Conservation (phyloP, 257 asterid species). For the Nicotiana obtusifolia region DNA sequence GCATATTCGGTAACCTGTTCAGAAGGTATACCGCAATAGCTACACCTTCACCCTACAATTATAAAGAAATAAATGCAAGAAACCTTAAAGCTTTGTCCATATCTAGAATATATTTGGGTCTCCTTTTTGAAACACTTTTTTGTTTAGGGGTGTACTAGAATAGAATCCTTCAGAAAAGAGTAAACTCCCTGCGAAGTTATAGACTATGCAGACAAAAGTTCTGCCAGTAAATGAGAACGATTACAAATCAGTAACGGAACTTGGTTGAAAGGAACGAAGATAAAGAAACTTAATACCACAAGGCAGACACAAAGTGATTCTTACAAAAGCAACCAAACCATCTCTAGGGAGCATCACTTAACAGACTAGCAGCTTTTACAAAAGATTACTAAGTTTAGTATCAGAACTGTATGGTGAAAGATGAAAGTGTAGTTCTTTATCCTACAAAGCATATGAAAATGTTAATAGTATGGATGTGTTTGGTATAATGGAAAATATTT, state of each 20-base stretch:
- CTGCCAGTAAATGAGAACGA: not conserved
- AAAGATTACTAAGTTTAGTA: not conserved
- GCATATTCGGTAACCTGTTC: too few relatives aligned
- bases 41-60: too few relatives aligned
- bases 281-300: not conserved
- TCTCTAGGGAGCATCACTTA: not conserved
- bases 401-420: not conserved
- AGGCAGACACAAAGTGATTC: not conserved
- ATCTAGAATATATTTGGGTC: too few relatives aligned
- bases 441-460: not conserved
- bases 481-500: too few relatives aligned
- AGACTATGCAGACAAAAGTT: not conserved
- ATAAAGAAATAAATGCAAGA: too few relatives aligned
- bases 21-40: too few relatives aligned
- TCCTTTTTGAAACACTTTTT: too few relatives aligned
- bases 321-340: not conserved
- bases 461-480: too few relatives aligned
- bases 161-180: not conserved
- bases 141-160: too few relatives aligned
- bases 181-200: not conserved
- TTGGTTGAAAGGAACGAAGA: not conserved
- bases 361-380: not conserved
- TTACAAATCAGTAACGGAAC: not conserved
- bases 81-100: too few relatives aligned
- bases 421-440: too few relatives aligned